Base-by-base conservation (phyloP, 2,329 filamentous ascomycete genomes). In the Septoria linicola region DNA sequence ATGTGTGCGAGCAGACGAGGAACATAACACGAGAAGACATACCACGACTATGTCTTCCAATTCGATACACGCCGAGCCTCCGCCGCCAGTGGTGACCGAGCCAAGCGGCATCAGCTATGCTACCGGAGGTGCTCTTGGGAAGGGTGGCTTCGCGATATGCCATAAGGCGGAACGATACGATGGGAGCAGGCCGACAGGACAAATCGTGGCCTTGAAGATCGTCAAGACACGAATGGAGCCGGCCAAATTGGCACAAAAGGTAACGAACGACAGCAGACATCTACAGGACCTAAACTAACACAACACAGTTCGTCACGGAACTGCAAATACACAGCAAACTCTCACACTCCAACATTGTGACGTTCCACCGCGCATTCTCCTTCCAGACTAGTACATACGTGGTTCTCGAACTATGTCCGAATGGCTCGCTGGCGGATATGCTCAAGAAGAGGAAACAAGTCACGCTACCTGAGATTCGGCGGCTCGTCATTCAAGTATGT, bases 251-350 rank as follows among this genome's bases (percentile, higher is more conserved):
- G 86, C 88, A 67, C 87, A 91, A 70, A 91, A 91, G 83, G 87
- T 89, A 11, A 31, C 34, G 23, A 23, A 23, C 14, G 32, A 34
- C 30, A 16, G 7, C 21, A 25, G 41, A 8, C 8, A 32, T 17
- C 5, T 8, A 1, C 2, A 41, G 5, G 20, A 23, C 37, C 35
- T 32, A 14, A 8, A 27, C 31, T 52, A 31, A 52, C 17, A 14
- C 11, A 25, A 41, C 35, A 21, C 58, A 85, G 82, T 87, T 87
- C 68, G 80, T 84, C 49, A 85, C 83, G 2, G 93, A 99, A 71
- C 81, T 99, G 5, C 92, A 97, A 72, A 96, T 99, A 54, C 93
- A 99, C 73, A 96, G 93, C 36, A 99, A 97, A 69, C 92, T 99
- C 83, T 84, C 85, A 51, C 93, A 99, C 67, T 87, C 88, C 46